phyloP scores from a whole-genome alignment of 2,329 filamentous ascomycete species.

The Aaosphaeria arxii region DNA sequence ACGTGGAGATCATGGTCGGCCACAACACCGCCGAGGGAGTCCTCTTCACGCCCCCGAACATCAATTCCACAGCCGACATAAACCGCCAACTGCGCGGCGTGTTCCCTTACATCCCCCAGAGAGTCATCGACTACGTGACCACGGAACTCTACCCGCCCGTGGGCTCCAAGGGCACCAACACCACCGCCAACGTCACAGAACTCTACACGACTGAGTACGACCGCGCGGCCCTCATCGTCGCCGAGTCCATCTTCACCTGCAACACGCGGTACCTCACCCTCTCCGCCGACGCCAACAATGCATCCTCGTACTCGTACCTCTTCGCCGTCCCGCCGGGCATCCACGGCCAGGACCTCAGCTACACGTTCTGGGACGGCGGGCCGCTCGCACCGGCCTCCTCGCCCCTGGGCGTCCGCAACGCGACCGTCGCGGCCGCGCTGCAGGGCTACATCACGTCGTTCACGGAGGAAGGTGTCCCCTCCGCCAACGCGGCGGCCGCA shows the following conservation, averaged over 20 bases:
- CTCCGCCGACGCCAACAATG: conserved; percentile 41
- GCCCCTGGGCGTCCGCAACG: conserved; percentile 21
- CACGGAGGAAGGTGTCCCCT: conserved; percentile 38
- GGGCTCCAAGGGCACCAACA: too few species aligned
- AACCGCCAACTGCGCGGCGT: conserved; percentile 15
- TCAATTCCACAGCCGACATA: conserved; percentile 31
- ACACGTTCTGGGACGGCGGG: conserved; percentile 51
- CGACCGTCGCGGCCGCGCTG: conserved; percentile 40
- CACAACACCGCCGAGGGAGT: conserved; percentile 48
- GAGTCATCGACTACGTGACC: conserved; percentile 40
- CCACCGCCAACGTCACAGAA: conserved; percentile 44
- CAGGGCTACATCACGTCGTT: conserved; percentile 48
- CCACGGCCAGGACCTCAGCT: conserved; percentile 53
- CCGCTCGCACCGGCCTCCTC: conserved; percentile 3
- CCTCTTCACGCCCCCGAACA: conserved; percentile 41
- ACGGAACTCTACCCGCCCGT: conserved; percentile 48
- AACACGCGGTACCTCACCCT: conserved; percentile 48
- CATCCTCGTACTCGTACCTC: conserved; percentile 51
- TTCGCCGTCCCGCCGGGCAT: conserved; percentile 53
- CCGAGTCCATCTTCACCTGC: conserved; percentile 50
- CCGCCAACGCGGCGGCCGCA: conserved; percentile 3
- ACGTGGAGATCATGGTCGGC: conserved; percentile 33
- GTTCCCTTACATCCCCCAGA: conserved; percentile 29
- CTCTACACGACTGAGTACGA: conserved; percentile 46
- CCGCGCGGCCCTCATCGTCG: conserved; percentile 41